phyloP scores from a whole-genome alignment of 208 protist genomes.

The Novymonas esmeraldas region DNA sequence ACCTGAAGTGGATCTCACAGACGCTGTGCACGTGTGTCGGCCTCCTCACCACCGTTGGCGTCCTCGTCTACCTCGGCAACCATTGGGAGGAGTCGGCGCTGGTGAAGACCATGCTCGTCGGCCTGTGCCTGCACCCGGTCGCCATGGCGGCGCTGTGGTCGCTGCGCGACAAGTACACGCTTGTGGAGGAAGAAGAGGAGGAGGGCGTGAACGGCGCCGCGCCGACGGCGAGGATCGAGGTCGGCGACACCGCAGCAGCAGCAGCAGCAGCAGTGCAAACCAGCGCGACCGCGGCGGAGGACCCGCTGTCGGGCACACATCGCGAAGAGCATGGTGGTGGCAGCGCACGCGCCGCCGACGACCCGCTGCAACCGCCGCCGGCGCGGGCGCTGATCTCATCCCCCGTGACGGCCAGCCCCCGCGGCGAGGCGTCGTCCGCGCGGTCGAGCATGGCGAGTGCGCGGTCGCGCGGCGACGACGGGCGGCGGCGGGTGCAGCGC shows the following conservation, averaged over 20 bases:
- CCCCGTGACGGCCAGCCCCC: no score
- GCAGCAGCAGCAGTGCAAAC: not conserved
- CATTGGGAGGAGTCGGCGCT: constrained; percentile 40
- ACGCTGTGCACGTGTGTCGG: constrained; percentile 51
- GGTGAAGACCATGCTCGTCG: constrained; percentile 36
- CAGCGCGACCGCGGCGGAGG: no score
- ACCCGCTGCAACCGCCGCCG: no score
- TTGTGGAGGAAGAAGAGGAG: constrained; percentile 14
- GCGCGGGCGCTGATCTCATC: no score
- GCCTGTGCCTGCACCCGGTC: constrained; percentile 22
- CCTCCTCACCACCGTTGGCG: constrained; percentile 33
- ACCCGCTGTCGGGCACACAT: no score
- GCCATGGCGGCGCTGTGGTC: constrained; percentile 27
- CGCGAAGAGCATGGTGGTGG: no score
- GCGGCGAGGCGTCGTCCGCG: no score
- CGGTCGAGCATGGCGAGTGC: no score
- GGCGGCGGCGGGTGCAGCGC: constrained; percentile 10
- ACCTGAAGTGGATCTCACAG: constrained; percentile 74
- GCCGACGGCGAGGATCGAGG: not conserved
- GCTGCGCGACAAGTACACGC: constrained; percentile 25
- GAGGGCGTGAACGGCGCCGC: not conserved
- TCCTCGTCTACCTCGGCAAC: constrained; percentile 52
- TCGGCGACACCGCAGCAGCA: not conserved
- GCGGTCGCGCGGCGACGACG: not conserved
- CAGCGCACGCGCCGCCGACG: no score